These are phyloP conservation scores for Trichoderma hamatum DNA, from an alignment of 2,329 filamentous ascomycete genomes.

Conservation along the genomic window DNA sequence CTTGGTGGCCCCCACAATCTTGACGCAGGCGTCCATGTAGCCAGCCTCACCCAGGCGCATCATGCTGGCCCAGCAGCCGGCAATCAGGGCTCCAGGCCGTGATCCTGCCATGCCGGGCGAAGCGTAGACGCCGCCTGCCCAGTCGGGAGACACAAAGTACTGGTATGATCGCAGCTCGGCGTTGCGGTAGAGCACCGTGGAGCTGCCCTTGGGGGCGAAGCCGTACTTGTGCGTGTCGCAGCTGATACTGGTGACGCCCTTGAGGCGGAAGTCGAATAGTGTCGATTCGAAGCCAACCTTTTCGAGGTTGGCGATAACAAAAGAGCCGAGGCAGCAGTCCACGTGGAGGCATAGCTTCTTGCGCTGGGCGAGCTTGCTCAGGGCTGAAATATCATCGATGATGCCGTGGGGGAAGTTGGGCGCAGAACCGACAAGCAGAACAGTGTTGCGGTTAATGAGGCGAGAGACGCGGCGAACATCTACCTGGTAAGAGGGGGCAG, in stretches of 20 bases:
- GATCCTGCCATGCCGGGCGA: constrained; percentile 91
- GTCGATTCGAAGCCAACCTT: constrained; percentile 90
- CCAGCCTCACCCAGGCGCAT: constrained; percentile 86
- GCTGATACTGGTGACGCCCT: constrained; percentile 91
- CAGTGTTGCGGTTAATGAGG: constrained; percentile 90
- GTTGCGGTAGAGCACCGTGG: constrained; percentile 86
- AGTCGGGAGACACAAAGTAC: constrained; percentile 94
- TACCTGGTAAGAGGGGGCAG: constrained; percentile 83
- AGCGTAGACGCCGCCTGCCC: constrained; percentile 94
- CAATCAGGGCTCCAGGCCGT: constrained; percentile 89
- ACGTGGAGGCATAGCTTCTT: constrained; percentile 88
- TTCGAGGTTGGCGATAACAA: constrained; percentile 88
- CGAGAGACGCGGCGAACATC: constrained; percentile 76
- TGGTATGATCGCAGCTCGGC: constrained; percentile 80
- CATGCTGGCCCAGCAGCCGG: constrained; percentile 91
- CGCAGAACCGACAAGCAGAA: constrained; percentile 89
- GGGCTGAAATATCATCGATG: constrained; percentile 86
- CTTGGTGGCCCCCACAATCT: constrained; percentile 86
- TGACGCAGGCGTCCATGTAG: constrained; percentile 82
- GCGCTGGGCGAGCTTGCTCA: constrained; percentile 80
- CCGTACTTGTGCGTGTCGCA: constrained; percentile 99
- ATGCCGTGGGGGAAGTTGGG: constrained; percentile 99
- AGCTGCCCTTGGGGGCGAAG: constrained; percentile 97
- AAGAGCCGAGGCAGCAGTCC: constrained; percentile 96
- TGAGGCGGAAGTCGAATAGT: constrained; percentile 90